Percentiles rank a stretch among this genome's conserved stretches.
These are phyloP conservation scores for Podaxis mareebaensis DNA, from an alignment of 768 basidiomycete species.

Conservation along the genomic window DNA sequence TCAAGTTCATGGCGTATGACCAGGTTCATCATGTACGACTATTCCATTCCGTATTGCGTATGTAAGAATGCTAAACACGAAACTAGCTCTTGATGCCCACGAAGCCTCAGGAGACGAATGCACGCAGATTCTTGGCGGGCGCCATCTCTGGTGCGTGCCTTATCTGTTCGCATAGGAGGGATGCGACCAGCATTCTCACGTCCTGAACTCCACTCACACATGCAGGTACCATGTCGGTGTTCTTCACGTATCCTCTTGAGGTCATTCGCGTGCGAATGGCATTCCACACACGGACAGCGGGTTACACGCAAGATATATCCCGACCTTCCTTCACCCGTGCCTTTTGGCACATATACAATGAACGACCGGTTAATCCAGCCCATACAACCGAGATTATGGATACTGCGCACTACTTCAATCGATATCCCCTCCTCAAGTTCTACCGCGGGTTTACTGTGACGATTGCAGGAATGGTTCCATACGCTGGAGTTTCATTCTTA, in stretches of 20 bases:
- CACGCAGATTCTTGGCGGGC: constrained; percentile 82
- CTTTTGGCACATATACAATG: constrained; percentile 68
- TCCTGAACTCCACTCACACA: neutral
- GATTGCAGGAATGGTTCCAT: constrained; percentile 89
- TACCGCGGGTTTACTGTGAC: constrained; percentile 98
- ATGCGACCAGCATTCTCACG: constrained; percentile 2
- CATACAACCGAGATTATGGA: constrained; percentile 17
- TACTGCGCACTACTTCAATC: constrained; percentile 44
- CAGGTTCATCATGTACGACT: constrained; percentile 69
- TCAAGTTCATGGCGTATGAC: constrained; percentile 98
- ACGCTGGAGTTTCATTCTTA: constrained; percentile 93
- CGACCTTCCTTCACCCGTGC: constrained; percentile 57
- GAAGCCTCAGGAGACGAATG: constrained; percentile 71
- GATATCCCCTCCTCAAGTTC: constrained; percentile 82
- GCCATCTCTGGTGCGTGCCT: constrained; percentile 74
- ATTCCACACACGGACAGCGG: constrained; percentile 59
- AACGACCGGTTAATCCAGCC: constrained; percentile 43
- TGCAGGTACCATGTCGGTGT: constrained; percentile 82
- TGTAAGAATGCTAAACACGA: neutral
- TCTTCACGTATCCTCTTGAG: constrained; percentile 94
- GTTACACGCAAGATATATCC: constrained; percentile 23
- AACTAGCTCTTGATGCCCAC: constrained; percentile 84
- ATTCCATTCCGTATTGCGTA: constrained; percentile 20
- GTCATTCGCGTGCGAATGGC: constrained; percentile 95
- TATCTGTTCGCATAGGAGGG: constrained; percentile 1